Conservation (phyloP, 805 yeast species). For the Lachancea fermentati region DNA sequence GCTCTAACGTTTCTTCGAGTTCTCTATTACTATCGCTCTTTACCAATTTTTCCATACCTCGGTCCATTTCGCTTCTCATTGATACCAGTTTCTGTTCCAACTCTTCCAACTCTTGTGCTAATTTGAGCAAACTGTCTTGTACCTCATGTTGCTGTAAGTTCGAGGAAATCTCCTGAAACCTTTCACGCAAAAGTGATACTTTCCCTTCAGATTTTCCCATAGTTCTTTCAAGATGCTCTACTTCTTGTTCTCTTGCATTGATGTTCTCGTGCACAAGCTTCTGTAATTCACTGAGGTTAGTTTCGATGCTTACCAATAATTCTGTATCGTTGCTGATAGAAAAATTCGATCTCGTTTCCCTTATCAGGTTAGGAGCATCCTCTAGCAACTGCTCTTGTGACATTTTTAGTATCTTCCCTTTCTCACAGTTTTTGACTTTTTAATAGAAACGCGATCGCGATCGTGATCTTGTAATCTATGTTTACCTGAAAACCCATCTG, state of each 20-base stretch:
- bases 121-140: slow-evolving; percentile 13
- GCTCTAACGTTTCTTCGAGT: slow-evolving; percentile 4
- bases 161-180: neutral
- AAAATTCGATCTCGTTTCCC: slow-evolving; percentile 23
- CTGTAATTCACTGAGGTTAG: slow-evolving; percentile 5
- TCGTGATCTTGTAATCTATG: neutral
- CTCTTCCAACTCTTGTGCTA: slow-evolving; percentile 23
- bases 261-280: slow-evolving; percentile 4
- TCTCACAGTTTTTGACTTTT: neutral
- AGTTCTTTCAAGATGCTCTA: slow-evolving; percentile 1
- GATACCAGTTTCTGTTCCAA: slow-evolving; percentile 19
- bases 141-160: slow-evolving; percentile 1
- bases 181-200: slow-evolving; percentile 3
- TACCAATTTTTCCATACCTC: slow-evolving; percentile 14
- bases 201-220: slow-evolving; percentile 4
- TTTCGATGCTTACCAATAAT: slow-evolving; percentile 2
- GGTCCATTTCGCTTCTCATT: slow-evolving; percentile 20
- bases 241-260: slow-evolving; percentile 2
- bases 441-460: neutral
- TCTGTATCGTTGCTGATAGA: slow-evolving; percentile 14
- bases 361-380: slow-evolving; percentile 21
- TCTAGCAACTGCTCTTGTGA: slow-evolving; percentile 15
- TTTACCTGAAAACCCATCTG: neutral
- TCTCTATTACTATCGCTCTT: slow-evolving; percentile 4
- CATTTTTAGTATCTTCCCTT: slow-evolving; percentile 9